Base-by-base conservation (phyloP, 2,329 filamentous ascomycete species). In the Apiospora phragmitis region DNA sequence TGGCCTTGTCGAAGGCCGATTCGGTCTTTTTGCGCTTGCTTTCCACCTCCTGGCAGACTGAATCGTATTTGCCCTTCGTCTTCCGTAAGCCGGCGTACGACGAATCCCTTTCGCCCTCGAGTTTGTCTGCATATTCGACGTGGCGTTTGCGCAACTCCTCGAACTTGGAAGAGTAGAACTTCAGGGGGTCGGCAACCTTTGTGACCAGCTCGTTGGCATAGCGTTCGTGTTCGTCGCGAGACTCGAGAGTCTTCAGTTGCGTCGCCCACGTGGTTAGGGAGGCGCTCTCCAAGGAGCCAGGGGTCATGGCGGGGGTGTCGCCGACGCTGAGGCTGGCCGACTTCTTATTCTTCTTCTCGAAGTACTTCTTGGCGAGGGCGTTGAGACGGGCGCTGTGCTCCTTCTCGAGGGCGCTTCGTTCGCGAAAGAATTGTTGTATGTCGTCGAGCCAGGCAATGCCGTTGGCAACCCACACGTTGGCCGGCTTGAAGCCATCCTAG, bases 191-290 rank as follows among this genome's bases (percentile, higher is more conserved):
- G 69, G 95, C 95, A 45, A 99, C 89, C 76, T 94, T 91, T 47
- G 87, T 86, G 69, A 97, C 82, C 72, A 99, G 86, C 71, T 95
- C 93, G 72, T 89, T 91, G 49, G 91, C 92, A 80, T 93, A 97
- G 75, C 90, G 89, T 75, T 98, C 95, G 82, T 98, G 95, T 81
- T 98, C 95, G 73, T 90, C 88, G 76, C 94, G 90, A 59, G 91
- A 89, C 83, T 99, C 97, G 74, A 98, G 88, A 0, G 95, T 97
- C 41, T 90, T 95, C 69, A 99, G 88, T 81, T 98, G 96, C 4
- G 95, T 96, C 16, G 94, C 92, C 96, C 96, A 99, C 69, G 95
- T 99, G 35, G 95, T 98, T 80, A 99, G 89, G 29, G 95, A 98
- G 69, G 96, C 96, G 80, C 95, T 97, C 82, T 99, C 96, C 69